These are phyloP conservation scores for Peronospora belbahrii DNA, from an alignment of 352 stramenopile species.

Conservation along the genomic window DNA sequence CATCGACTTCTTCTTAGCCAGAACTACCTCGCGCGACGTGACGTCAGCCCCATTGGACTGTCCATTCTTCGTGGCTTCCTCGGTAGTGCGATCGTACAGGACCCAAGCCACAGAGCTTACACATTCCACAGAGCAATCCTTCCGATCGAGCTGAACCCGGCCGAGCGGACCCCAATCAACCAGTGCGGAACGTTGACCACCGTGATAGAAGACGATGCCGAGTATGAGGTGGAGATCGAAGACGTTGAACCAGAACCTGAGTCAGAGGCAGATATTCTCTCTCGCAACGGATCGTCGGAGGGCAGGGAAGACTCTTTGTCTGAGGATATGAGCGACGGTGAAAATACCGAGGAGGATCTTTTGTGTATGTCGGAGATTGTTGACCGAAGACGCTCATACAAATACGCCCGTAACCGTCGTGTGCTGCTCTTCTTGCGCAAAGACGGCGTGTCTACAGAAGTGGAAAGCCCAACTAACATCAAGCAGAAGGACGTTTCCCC, in stretches of 20 bases:
- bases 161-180: conserved; percentile 42
- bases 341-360: conserved; percentile 33
- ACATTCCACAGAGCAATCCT: conserved; percentile 45
- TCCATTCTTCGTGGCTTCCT: conserved; percentile 67
- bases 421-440: conserved; percentile 51
- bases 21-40: conserved; percentile 41
- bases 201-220: conserved; percentile 47
- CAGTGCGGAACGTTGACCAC: conserved; percentile 57
- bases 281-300: conserved; percentile 33
- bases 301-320: conserved; percentile 31
- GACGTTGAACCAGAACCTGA: conserved; percentile 34
- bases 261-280: conserved; percentile 25
- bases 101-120: conserved; percentile 51
- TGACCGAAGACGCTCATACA: conserved; percentile 42
- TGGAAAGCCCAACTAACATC: not conserved
- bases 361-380: conserved; percentile 37
- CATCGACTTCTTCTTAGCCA: conserved; percentile 61
- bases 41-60: conserved; percentile 52
- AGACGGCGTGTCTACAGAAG: conserved; percentile 16
- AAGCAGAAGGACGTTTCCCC: conserved; percentile 6
- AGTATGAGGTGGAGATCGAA: conserved; percentile 30
- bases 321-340: conserved; percentile 31
- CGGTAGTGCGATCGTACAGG: conserved; percentile 46
- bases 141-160: conserved; percentile 33
- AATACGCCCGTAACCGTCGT: conserved; percentile 51